These are phyloP conservation scores for Salix koriyanagi DNA, from an alignment of 345 rosid genomes.

Conservation along the genomic window DNA sequence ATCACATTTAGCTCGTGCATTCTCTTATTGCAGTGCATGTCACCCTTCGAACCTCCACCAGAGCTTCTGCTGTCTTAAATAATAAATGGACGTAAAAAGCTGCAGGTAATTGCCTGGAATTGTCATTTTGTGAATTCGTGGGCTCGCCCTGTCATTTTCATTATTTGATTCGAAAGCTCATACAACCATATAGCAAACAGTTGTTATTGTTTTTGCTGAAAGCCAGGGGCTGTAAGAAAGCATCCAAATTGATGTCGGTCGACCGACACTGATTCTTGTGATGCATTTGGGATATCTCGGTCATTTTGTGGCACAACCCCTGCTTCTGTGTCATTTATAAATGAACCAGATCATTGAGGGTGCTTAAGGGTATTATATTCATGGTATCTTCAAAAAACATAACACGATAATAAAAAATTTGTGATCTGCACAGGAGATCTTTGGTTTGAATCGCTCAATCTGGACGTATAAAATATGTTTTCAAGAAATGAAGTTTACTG, in stretches of 20 bases:
- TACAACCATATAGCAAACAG: constrained; percentile 22
- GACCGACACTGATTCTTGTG: constrained; percentile 18
- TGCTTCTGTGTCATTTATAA: not conserved
- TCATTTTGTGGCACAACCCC: constrained; percentile 8
- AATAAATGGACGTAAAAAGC: not conserved
- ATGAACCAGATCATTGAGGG: constrained; percentile 3
- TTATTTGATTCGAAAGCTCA: constrained; percentile 8
- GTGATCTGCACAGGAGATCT: too few species aligned
- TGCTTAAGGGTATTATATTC: not conserved
- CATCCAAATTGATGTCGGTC: constrained; percentile 12
- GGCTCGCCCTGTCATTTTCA: constrained; percentile 26
- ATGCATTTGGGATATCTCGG: not conserved
- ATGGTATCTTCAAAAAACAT: too few species aligned
- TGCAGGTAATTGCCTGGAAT: constrained; percentile 1
- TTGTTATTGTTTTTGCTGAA: constrained; percentile 19
- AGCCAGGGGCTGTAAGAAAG: not conserved
- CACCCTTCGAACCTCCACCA: not conserved
- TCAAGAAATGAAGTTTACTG: too few species aligned
- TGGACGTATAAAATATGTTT: accelerated
- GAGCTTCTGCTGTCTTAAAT: not conserved
- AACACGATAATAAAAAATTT: too few species aligned
- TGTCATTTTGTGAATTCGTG: constrained; percentile 21
- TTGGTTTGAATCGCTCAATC: too few species aligned
- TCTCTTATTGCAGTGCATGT: not conserved
- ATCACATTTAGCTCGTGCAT: not conserved